Evolutionary conservation across 1,139 yeast genomes (phyloP).

Genomic region (Barnettozyma hawaiiensis): DNA sequence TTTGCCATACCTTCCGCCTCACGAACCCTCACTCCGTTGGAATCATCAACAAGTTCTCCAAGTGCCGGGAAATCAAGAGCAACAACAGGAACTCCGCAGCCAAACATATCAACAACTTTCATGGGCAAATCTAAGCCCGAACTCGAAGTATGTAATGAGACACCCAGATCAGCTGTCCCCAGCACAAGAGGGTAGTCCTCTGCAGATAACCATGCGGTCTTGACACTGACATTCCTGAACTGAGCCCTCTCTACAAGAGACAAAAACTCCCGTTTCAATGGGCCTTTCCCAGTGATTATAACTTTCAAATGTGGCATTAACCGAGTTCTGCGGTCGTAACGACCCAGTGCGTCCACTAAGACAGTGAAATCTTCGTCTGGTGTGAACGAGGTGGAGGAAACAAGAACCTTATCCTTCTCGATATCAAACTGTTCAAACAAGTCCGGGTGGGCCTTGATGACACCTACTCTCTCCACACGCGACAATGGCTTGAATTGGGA

Average conservation of each 20-base stretch:
- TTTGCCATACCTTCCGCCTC: conserved; percentile 46
- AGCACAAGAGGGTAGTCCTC: conserved; percentile 78
- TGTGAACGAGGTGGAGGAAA: conserved; percentile 90
- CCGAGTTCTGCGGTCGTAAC: conserved; percentile 41
- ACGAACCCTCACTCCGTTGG: conserved; percentile 41
- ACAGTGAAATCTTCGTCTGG: conserved; percentile 86
- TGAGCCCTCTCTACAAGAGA: conserved; percentile 40
- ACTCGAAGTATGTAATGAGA: conserved; percentile 86
- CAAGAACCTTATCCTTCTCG: conserved; percentile 51
- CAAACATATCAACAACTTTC: conserved; percentile 96
- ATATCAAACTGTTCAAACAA: conserved; percentile 37
- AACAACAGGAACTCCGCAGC: conserved; percentile 90
- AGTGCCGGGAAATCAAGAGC: conserved; percentile 73
- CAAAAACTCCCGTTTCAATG: conserved; percentile 50
- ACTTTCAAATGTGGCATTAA: conserved; percentile 54
- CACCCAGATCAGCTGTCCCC: conserved; percentile 77
- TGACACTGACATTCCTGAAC: conserved; percentile 46
- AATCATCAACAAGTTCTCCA: conserved; percentile 48
- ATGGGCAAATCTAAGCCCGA: conserved; percentile 94
- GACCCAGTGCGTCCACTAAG: conserved; percentile 60
- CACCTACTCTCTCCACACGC: conserved; percentile 28
- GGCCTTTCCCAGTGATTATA: conserved; percentile 93
- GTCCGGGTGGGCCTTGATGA: conserved; percentile 32
- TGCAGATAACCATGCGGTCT: conserved; percentile 69
- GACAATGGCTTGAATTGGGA: conserved; percentile 54